Percentiles rank a stretch among this genome's conserved stretches.
phyloP scores from a whole-genome alignment of 805 yeast species.

The Jamesozyma lodderae region DNA sequence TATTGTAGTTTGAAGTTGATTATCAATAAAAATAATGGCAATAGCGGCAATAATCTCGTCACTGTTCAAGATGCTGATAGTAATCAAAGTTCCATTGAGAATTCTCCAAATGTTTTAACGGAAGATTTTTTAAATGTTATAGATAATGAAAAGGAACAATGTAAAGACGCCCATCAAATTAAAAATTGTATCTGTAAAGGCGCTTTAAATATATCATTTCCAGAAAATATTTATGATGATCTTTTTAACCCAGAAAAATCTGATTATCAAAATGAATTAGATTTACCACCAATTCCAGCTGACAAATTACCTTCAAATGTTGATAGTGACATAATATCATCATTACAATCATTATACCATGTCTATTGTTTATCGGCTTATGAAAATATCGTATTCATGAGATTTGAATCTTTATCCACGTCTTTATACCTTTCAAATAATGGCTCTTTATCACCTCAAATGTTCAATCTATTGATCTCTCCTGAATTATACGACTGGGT shows the following conservation, averaged over 20 bases:
- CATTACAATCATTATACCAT: conserved; percentile 51
- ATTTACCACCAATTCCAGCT: conserved; percentile 31
- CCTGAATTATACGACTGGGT: conserved; percentile 53
- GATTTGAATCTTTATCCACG: conserved; percentile 48
- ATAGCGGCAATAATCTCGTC: too few relatives aligned
- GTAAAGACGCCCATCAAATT: not conserved
- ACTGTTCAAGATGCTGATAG: not conserved
- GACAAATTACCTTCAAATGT: conserved; percentile 35
- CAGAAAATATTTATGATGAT: not conserved
- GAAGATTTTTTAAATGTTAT: not conserved
- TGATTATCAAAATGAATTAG: conserved; percentile 13
- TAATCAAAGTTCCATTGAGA: not conserved
- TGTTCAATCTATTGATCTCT: conserved; percentile 44
- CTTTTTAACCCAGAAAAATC: not conserved
- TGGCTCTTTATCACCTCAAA: conserved; percentile 51
- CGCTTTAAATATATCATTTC: not conserved
- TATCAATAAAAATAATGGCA: not conserved
- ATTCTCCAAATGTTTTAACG: not conserved
- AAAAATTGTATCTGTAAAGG: not conserved
- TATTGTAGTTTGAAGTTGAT: conserved; percentile 61
- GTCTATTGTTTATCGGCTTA: conserved; percentile 54
- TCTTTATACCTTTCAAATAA: conserved; percentile 41
- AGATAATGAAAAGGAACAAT: not conserved
- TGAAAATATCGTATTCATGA: conserved; percentile 59
- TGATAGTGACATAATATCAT: conserved; percentile 50